These are phyloP conservation scores for Penicillium antarcticum DNA, from an alignment of 495 filamentous ascomycete genomes.

Conservation along the genomic window DNA sequence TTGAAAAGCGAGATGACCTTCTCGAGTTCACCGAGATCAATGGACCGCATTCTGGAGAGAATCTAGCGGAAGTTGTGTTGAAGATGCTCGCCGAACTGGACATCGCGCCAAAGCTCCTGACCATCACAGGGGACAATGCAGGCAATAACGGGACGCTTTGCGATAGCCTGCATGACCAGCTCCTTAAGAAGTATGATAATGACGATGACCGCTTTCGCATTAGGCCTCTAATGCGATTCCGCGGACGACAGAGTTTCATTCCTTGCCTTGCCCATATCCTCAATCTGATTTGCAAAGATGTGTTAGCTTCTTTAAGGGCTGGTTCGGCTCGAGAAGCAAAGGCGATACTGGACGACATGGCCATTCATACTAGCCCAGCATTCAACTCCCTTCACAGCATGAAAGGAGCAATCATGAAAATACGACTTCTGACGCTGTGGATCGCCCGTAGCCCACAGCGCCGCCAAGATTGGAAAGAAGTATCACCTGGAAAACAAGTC, in stretches of 20 bases:
- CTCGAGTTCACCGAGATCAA: conserved; percentile 11
- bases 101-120: conserved; percentile 47
- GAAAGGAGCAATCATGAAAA: conserved; percentile 9
- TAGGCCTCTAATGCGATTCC: conserved; percentile 11
- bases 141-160: conserved; percentile 25
- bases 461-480: conserved; percentile 8
- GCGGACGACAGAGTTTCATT: conserved; percentile 10
- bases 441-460: conserved; percentile 6
- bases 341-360: conserved; percentile 6
- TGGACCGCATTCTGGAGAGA: conserved; percentile 12
- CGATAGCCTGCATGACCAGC: conserved; percentile 4
- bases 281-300: conserved; percentile 11
- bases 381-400: conserved; percentile 8
- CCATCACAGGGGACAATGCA: conserved; percentile 49
- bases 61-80: conserved; percentile 6
- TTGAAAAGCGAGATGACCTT: conserved; percentile 6
- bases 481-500: conserved; percentile 5
- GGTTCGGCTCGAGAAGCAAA: conserved; percentile 9
- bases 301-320: conserved; percentile 9
- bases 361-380: conserved; percentile 1
- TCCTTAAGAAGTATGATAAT: conserved; percentile 12
- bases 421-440: conserved; percentile 7
- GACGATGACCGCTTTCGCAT: conserved; percentile 10
- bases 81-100: conserved; percentile 5
- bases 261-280: conserved; percentile 9